Percentiles rank a stretch among this genome's conserved stretches.
These are phyloP conservation scores for Globisporangium emineosum DNA, from an alignment of 352 stramenopile species.

Conservation along the genomic window DNA sequence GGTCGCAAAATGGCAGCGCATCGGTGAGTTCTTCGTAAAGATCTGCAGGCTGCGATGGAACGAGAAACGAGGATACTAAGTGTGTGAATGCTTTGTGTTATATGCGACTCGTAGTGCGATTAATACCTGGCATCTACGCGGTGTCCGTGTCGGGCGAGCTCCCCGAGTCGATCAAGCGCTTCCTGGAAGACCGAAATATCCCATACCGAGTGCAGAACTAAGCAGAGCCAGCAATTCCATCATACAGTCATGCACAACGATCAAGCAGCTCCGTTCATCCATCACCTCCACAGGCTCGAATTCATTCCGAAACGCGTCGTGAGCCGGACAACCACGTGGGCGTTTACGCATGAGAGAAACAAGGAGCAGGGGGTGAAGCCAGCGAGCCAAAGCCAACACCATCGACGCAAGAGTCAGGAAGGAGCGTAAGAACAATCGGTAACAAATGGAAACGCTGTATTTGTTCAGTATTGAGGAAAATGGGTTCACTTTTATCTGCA, in stretches of 20 bases:
- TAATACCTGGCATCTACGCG: conserved; percentile 84
- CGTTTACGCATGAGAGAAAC: background rate
- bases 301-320: background rate
- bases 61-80: background rate
- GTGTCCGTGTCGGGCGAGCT: conserved; percentile 85
- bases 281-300: background rate
- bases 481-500: background rate
- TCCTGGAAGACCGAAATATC: conserved; percentile 86
- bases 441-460: background rate
- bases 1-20: conserved; percentile 88
- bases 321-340: background rate
- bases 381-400: background rate
- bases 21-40: conserved; percentile 43
- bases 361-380: background rate
- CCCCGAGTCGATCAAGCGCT: conserved; percentile 86
- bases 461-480: background rate
- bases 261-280: background rate
- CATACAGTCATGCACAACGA: background rate
- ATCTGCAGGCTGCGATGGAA: background rate
- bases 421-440: background rate
- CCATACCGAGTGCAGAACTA: conserved; percentile 76
- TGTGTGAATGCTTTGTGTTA: background rate
- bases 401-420: background rate
- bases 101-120: conserved; percentile 39
- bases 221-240: background rate